Evolutionary conservation across 2,329 filamentous ascomycete species (phyloP).

Genomic region (Coniochaeta ligniaria): DNA sequence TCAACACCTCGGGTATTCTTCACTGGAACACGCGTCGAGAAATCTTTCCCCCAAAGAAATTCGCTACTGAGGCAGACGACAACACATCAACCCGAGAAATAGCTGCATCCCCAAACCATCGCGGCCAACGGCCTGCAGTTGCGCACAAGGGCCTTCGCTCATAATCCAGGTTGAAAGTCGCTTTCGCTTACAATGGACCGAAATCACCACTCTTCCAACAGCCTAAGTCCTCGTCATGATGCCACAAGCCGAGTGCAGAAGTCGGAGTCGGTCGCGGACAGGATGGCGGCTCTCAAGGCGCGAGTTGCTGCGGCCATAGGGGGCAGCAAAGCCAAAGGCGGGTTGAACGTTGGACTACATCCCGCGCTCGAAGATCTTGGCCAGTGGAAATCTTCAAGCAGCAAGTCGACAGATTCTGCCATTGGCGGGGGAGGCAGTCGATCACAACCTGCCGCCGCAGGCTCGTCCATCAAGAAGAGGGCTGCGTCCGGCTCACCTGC

Average conservation of each 20-base stretch:
- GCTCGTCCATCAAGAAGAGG: constrained; percentile 25
- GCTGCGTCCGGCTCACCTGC: constrained; percentile 18
- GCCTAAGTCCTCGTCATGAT: constrained; percentile 51
- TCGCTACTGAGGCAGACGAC: not conserved
- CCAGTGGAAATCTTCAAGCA: constrained; percentile 33
- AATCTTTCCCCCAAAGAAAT: not conserved
- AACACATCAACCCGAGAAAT: not conserved
- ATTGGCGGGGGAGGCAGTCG: not conserved
- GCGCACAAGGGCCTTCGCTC: not conserved
- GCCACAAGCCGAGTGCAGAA: constrained; percentile 46
- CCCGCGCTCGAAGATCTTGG: constrained; percentile 60
- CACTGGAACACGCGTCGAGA: too few species aligned
- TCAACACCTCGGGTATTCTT: too few species aligned
- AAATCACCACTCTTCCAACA: constrained; percentile 37
- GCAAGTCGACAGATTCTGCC: constrained; percentile 25
- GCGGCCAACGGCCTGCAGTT: not conserved
- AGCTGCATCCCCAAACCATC: not conserved
- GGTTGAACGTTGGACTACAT: constrained; percentile 69
- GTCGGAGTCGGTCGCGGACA: constrained; percentile 51
- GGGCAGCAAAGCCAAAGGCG: constrained; percentile 52
- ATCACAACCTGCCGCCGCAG: constrained; percentile 12
- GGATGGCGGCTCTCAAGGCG: constrained; percentile 71
- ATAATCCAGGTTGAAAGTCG: too few species aligned
- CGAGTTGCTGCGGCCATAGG: constrained; percentile 70
- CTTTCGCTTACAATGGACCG: constrained; percentile 39